Base-by-base conservation (phyloP, 83 land plant genomes). In the Diphasiastrum complanatum region DNA sequence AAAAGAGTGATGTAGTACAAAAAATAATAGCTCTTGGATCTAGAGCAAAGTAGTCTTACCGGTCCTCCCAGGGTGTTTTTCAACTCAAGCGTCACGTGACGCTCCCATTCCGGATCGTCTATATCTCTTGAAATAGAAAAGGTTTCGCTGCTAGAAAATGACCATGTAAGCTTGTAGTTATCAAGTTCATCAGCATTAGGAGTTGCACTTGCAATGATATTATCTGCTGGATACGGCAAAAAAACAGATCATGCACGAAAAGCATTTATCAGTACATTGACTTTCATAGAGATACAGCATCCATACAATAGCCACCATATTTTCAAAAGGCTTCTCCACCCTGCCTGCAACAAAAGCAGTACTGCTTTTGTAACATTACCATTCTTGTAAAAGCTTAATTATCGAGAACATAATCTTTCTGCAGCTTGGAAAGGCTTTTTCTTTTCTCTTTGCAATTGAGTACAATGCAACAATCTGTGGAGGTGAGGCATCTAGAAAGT, bases 161-260 rank as follows among this genome's bases (percentile, higher is more conserved):
- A 53, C 97, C 97, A 90, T 37, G 69, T 74, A 47, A 80, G 63
- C 60, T 67, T 80, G 67, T 68, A 72, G 25, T 78, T 75, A 56
- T 67, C 76, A 12, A 70, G 53, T 58, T 63, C 78, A 51, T 71
- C 79, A 49, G 65, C 70, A 41, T 71, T 74, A 10, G 92, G 97
- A 51, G 76, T 79, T 60, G 86, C 97, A 33, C 78, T 83, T 41
- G 85, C 97, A 45, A 80, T 86, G 8, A 90, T 74, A 49, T 80
- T 84, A 45, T 60, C 96, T 89, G 81, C 63, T 58, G 58, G n/a
- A n/a, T n/a, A n/a, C n/a, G n/a, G n/a, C n/a, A n/a, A 6, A 6
- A 31, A n/a, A 64, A 50, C 24, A 22, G 27, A 55, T 33, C 51
- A 24, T 16, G 5, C 24, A 23, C n/a, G 29, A 34, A 37, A 57